Conservation (phyloP, 768 basidiomycete species). For the Leccinum barrowsii region DNA sequence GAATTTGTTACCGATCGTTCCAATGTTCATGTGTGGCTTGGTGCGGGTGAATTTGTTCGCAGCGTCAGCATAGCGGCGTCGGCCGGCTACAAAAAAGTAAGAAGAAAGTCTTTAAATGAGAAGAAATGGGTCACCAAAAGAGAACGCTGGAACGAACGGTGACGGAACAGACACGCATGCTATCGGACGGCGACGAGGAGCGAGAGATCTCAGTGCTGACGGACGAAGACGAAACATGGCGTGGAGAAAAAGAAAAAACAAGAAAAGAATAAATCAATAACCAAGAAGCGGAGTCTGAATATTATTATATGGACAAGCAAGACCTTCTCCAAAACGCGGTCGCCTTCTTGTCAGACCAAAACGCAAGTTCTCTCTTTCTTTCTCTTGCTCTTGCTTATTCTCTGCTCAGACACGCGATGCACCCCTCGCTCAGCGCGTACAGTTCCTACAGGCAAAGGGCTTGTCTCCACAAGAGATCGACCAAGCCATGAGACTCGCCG, state of each 20-base stretch:
- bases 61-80: constrained; percentile 73
- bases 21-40: constrained; percentile 94
- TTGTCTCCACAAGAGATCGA: constrained; percentile 83
- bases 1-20: constrained; percentile 67
- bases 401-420: constrained; percentile 65
- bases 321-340: constrained; percentile 82
- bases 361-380: constrained; percentile 40
- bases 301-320: constrained; percentile 47
- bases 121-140: constrained; percentile 4
- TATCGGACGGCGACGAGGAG: constrained; percentile 14
- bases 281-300: constrained; percentile 28
- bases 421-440: constrained; percentile 77
- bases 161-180: constrained; percentile 7
- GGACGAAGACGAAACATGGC: constrained; percentile 30
- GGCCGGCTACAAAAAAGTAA: not conserved
- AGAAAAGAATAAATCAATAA: not conserved
- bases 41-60: constrained; percentile 57
- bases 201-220: constrained; percentile 1
- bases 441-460: constrained; percentile 96
- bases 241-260: not conserved
- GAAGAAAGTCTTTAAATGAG: not conserved
- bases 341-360: constrained; percentile 80
- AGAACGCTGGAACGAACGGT: constrained; percentile 2
- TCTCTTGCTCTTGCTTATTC: constrained; percentile 1
- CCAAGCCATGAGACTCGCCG: constrained; percentile 67